Evolutionary conservation across 73 alveolate genomes (phyloP).

Genomic region (Symbiodinium pilosum): DNA sequence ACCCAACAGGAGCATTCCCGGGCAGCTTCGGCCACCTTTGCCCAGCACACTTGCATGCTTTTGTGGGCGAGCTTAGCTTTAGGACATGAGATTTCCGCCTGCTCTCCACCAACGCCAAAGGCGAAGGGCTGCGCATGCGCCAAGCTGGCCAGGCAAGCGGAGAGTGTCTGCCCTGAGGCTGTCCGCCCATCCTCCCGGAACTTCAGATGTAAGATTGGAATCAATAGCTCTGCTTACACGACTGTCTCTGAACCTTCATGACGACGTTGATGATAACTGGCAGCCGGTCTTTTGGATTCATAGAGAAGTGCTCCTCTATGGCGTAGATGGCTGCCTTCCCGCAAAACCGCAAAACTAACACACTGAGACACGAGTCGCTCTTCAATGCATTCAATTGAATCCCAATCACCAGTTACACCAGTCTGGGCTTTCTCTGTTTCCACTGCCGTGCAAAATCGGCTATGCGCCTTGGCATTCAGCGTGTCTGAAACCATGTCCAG

Average conservation of each 20-base stretch:
- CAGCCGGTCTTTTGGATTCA: slow-evolving; percentile 31
- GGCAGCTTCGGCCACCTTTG: not conserved
- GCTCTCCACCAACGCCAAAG: slow-evolving; percentile 30
- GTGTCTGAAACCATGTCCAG: slow-evolving; percentile 92
- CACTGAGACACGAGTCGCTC: too few relatives aligned
- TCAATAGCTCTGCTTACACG: too few relatives aligned
- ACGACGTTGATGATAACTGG: slow-evolving; percentile 51
- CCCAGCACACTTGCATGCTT: too few relatives aligned
- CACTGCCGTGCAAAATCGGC: too few relatives aligned
- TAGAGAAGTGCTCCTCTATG: slow-evolving; percentile 51
- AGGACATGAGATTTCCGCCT: too few relatives aligned
- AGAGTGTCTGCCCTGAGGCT: slow-evolving; percentile 46
- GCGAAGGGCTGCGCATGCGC: slow-evolving; percentile 82
- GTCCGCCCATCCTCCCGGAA: slow-evolving; percentile 44
- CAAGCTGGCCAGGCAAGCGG: slow-evolving; percentile 79
- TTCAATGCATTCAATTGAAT: too few relatives aligned
- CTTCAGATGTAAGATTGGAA: too few relatives aligned
- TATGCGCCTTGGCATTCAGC: slow-evolving; percentile 31
- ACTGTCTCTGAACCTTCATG: not conserved
- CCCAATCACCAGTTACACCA: too few relatives aligned
- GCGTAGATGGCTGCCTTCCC: slow-evolving; percentile 54
- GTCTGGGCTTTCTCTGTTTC: too few relatives aligned
- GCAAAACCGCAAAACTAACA: not conserved
- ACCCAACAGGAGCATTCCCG: not conserved
- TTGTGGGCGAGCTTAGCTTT: too few relatives aligned